Evolutionary conservation across 1,284 basidiomycete species (phyloP).

Genomic region (Apiotrichum domesticum): DNA sequence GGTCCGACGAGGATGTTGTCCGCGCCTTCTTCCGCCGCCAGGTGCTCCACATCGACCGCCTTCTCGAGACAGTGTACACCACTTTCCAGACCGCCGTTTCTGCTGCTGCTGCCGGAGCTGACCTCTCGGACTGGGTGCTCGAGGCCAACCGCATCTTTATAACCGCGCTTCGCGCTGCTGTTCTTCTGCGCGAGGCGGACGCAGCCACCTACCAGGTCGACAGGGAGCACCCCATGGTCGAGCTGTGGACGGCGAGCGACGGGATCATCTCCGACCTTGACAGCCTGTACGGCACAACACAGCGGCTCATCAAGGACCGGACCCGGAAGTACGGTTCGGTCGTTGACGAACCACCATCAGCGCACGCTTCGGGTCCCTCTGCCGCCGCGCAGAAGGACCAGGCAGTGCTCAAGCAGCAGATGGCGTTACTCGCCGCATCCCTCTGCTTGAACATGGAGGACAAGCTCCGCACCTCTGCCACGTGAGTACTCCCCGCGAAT

Average conservation of each 20-base stretch:
- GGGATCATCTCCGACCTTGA: slow-evolving; percentile 63
- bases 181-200: slow-evolving; percentile 67
- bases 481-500: slow-evolving; percentile 48
- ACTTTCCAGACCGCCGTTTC: slow-evolving; percentile 25
- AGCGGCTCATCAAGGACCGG: slow-evolving; percentile 49
- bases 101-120: slow-evolving; percentile 21
- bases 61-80: slow-evolving; percentile 40
- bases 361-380: slow-evolving; percentile 2
- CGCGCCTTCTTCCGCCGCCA: slow-evolving; percentile 77
- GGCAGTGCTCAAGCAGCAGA: slow-evolving; percentile 52
- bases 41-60: slow-evolving; percentile 48
- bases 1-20: slow-evolving; percentile 64
- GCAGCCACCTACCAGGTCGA: slow-evolving; percentile 69
- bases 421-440: slow-evolving; percentile 64
- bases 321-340: slow-evolving; percentile 49
- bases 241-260: slow-evolving; percentile 77
- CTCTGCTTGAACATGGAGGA: slow-evolving; percentile 70
- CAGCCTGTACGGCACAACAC: slow-evolving; percentile 66
- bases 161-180: slow-evolving; percentile 63
- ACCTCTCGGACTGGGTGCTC: slow-evolving; percentile 52
- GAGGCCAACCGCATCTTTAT: slow-evolving; percentile 69
- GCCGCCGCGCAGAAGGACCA: slow-evolving; percentile 27
- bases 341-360: slow-evolving; percentile 39
- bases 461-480: slow-evolving; percentile 61
- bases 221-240: slow-evolving; percentile 53